phyloP scores from a whole-genome alignment of 2,329 filamentous ascomycete genomes.

The Fusarium euwallaceae region DNA sequence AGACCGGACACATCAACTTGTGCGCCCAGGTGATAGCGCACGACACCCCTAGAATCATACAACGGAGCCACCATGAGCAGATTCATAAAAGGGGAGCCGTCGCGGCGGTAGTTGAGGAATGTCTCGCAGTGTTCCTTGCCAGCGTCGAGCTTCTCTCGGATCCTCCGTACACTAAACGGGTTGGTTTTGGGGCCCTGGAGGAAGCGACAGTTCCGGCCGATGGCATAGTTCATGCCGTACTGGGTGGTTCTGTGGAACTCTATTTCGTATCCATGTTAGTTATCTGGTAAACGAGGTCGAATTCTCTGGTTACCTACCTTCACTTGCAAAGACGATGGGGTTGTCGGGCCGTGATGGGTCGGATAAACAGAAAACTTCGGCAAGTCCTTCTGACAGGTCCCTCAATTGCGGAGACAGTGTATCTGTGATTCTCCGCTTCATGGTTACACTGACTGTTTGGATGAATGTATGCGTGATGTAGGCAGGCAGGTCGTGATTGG shows the following conservation, averaged over 20 bases:
- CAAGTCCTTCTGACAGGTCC: constrained; percentile 79
- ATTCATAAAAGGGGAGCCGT: constrained; percentile 83
- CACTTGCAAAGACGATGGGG: constrained; percentile 82
- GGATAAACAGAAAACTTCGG: constrained; percentile 82
- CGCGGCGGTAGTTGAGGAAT: constrained; percentile 82
- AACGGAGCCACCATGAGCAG: constrained; percentile 80
- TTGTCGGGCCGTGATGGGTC: constrained; percentile 81
- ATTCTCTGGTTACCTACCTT: constrained; percentile 63
- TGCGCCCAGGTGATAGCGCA: constrained; percentile 78
- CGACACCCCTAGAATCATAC: constrained; percentile 74
- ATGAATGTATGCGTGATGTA: constrained; percentile 79
- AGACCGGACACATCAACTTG: constrained; percentile 79
- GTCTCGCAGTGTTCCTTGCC: constrained; percentile 81
- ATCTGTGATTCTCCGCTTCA: constrained; percentile 76
- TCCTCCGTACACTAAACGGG: constrained; percentile 69
- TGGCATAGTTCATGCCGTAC: constrained; percentile 78
- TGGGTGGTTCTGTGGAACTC: constrained; percentile 82
- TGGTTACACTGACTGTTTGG: constrained; percentile 76
- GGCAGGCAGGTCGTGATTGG: constrained; percentile 77
- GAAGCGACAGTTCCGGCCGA: constrained; percentile 84
- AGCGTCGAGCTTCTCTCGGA: constrained; percentile 70
- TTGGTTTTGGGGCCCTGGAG: constrained; percentile 82
- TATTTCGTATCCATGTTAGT: constrained; percentile 46
- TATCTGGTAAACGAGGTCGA: background rate
- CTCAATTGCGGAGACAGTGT: constrained; percentile 73